Percentiles rank a stretch among this genome's conserved stretches.
These are phyloP conservation scores for Chrysoporthe puriensis DNA, from an alignment of 2,329 filamentous ascomycete species.

Conservation along the genomic window DNA sequence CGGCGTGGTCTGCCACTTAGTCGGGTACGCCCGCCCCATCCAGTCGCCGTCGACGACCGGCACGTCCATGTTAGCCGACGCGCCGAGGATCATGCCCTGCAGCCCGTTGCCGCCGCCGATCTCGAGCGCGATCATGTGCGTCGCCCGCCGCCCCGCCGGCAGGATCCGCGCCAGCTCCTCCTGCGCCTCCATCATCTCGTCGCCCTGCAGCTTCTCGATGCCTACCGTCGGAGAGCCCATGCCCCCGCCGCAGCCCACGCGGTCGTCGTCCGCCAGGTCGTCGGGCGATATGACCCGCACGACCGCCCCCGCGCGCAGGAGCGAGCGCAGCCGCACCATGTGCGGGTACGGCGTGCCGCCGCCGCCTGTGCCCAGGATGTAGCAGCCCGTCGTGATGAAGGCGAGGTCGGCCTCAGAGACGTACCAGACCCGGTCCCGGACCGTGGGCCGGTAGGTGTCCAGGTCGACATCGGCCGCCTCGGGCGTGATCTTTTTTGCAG, in stretches of 20 bases:
- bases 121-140: conserved; percentile 65
- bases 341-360: conserved; percentile 61
- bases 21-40: conserved; percentile 57
- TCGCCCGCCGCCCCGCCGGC: conserved; percentile 42
- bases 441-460: conserved; percentile 51
- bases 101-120: conserved; percentile 71
- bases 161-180: conserved; percentile 57
- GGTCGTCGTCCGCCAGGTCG: conserved; percentile 53
- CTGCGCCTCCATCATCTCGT: conserved; percentile 58
- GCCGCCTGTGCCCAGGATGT: conserved; percentile 64
- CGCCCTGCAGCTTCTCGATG: conserved; percentile 62
- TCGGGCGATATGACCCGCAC: conserved; percentile 56
- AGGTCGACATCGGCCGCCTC: conserved; percentile 39
- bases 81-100: conserved; percentile 59
- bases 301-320: conserved; percentile 53
- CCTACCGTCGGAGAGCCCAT: conserved; percentile 63
- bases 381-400: conserved; percentile 62
- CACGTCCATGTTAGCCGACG: conserved; percentile 54
- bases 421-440: conserved; percentile 57
- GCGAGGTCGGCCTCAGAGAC: conserved; percentile 60
- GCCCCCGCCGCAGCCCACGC: conserved; percentile 59
- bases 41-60: conserved; percentile 55
- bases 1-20: conserved; percentile 59
- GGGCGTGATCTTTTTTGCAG: conserved; percentile 12
- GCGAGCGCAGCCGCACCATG: conserved; percentile 54